A percentile compares a stretch with the other conserved stretches of the same genome.
Conservation (phyloP, 768 basidiomycete genomes). For the Lentinula detonsa region DNA sequence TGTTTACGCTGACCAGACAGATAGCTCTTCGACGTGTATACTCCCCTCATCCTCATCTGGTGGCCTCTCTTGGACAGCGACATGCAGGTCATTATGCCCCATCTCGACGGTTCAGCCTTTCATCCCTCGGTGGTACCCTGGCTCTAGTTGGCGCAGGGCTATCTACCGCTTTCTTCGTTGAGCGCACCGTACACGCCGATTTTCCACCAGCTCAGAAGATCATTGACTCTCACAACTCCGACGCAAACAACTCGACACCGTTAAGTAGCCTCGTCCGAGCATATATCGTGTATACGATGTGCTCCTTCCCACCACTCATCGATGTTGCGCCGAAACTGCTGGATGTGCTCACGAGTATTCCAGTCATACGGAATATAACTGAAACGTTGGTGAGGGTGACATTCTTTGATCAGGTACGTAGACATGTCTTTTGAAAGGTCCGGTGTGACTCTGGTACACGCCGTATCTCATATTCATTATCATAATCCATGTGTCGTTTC, state of each 20-base stretch:
- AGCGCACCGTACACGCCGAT: neutral
- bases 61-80: neutral
- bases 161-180: neutral
- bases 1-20: neutral
- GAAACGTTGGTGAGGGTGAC: conserved; percentile 69
- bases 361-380: conserved; percentile 59
- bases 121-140: neutral
- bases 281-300: conserved; percentile 79
- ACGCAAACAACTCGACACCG: conserved; percentile 3
- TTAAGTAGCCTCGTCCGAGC: conserved; percentile 51
- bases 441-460: neutral
- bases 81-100: neutral
- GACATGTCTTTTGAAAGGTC: neutral
- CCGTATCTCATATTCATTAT: too few species aligned
- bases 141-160: neutral
- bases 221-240: too few species aligned
- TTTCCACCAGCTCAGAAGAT: too few species aligned
- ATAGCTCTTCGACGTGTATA: neutral
- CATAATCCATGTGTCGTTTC: neutral
- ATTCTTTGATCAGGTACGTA: conserved; percentile 76
- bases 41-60: neutral
- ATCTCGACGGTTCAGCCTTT: neutral
- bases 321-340: conserved; percentile 70
- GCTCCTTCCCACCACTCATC: conserved; percentile 71
- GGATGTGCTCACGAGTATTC: conserved; percentile 39